Base-by-base conservation (phyloP, 2,329 filamentous ascomycete genomes). In the Diplodia sapinea region DNA sequence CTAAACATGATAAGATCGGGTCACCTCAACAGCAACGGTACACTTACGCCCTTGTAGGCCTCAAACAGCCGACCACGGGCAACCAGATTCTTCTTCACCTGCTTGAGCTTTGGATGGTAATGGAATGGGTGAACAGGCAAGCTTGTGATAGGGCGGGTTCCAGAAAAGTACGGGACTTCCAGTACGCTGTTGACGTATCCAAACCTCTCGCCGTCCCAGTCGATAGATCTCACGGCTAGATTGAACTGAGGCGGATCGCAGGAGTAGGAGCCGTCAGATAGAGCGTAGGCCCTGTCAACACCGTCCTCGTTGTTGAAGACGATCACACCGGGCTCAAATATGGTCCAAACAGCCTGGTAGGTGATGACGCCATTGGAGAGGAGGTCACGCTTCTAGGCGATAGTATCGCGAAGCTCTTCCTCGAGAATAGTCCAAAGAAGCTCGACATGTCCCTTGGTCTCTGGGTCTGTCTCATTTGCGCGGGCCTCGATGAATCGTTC, bases 41-140 rank as follows among this genome's bases (percentile, higher is more conserved):
- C 15, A 62, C 59, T 51, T 51, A 62, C 59, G n/a, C 82, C 82
- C 47, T 77, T 77, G 54, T 82, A 74, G 17, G 73, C 69, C 69
- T 84, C 81, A 68, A 84, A 81, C 11, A 76, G 72, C 50, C 75
- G 76, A 13, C 83, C 83, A 5, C 82, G 78, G 17, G 75, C 73
- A 23, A 79, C 73, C n/a, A 85, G 73, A 11, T 72, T 70, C 15
- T 73, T 62, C 29, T 74, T 76, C 26, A 84, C 65, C 5, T 73
- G 69, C 2, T 77, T 73, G 36, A 75, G 71, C 9, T 80, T 72
- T 1, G 70, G 47, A 69, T 83, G 80, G 67, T 76, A 81, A 0
- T 73, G 70, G 1, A 83, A 69, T 1, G 82, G 82, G 56, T 74
- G 81, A 0, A 74, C 76, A 4, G 74, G 68, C 7, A 84, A 73